phyloP scores from a whole-genome alignment of 805 yeast genomes.

The Wickerhamomyces kurtzmanii region DNA sequence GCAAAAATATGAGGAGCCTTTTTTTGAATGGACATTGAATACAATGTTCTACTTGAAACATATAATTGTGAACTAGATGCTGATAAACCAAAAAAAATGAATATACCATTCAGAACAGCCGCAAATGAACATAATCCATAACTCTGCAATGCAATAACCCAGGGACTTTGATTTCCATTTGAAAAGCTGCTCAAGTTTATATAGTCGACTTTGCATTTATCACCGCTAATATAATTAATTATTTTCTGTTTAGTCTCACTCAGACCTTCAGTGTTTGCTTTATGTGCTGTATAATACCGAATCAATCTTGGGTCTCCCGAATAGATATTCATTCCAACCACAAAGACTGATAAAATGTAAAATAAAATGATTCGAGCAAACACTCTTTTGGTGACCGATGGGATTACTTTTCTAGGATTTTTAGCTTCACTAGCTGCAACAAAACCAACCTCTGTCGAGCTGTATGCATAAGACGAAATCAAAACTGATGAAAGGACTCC shows the following conservation, averaged over 20 bases:
- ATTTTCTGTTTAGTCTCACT: constrained; percentile 8
- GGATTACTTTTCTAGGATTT: constrained; percentile 68
- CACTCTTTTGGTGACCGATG: constrained; percentile 66
- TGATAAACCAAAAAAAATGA: constrained; percentile 43
- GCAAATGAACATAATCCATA: constrained; percentile 42
- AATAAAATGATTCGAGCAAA: constrained; percentile 61
- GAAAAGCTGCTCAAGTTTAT: constrained; percentile 23
- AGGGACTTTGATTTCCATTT: constrained; percentile 40
- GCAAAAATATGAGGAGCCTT: constrained; percentile 54
- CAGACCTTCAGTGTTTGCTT: neutral
- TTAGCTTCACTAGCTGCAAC: constrained; percentile 83
- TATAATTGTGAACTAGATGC: constrained; percentile 47
- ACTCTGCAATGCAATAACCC: constrained; percentile 46
- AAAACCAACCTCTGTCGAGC: constrained; percentile 77
- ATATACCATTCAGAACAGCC: constrained; percentile 35
- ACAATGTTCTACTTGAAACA: constrained; percentile 45
- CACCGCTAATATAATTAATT: constrained; percentile 17
- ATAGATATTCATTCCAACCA: constrained; percentile 64
- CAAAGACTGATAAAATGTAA: constrained; percentile 56
- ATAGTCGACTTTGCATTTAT: constrained; percentile 13
- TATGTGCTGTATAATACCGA: constrained; percentile 30
- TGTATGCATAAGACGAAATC: constrained; percentile 65
- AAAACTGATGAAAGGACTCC: constrained; percentile 51
- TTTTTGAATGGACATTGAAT: constrained; percentile 41
- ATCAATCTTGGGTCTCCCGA: constrained; percentile 70